Percentiles rank a stretch among this genome's conserved stretches.
Evolutionary conservation across 176 grass and related monocot genomes (phyloP).

Genomic region (Musa acuminata): DNA sequence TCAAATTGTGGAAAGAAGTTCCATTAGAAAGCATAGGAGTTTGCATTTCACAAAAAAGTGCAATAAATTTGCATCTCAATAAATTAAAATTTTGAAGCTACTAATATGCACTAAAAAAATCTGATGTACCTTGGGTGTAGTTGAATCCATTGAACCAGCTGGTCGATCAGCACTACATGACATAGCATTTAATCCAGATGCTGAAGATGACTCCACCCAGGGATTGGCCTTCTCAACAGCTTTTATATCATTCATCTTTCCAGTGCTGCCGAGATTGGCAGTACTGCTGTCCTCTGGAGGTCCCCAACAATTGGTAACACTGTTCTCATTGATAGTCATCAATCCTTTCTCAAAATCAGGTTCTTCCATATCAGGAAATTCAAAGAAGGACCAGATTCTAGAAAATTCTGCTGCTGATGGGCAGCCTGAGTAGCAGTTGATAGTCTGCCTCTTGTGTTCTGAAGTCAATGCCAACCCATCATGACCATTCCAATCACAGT

Average conservation of each 20-base stretch:
- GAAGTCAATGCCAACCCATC: conserved; percentile 27
- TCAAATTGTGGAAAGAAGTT: neutral
- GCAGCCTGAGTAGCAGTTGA: conserved; percentile 90
- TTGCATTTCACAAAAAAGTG: neutral
- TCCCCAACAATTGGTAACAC: conserved; percentile 40
- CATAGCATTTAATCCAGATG: conserved; percentile 30
- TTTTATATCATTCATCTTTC: conserved; percentile 26
- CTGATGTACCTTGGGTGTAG: conserved; percentile 46
- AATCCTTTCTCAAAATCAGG: conserved; percentile 55
- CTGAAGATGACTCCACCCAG: conserved; percentile 45
- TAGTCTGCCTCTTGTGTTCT: conserved; percentile 63
- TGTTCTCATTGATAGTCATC: conserved; percentile 75
- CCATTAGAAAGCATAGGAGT: neutral
- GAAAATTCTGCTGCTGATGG: conserved; percentile 86
- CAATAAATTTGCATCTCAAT: neutral
- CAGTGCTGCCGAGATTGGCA: conserved; percentile 27
- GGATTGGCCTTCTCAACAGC: conserved; percentile 36
- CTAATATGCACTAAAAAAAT: neutral
- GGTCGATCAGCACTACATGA: conserved; percentile 27
- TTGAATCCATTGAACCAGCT: conserved; percentile 33
- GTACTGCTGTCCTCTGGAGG: conserved; percentile 30
- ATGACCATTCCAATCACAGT: conserved; percentile 82
- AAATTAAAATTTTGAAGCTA: neutral
- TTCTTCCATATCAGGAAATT: conserved; percentile 56
- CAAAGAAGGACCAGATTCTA: conserved; percentile 80